phyloP scores from a whole-genome alignment of 2,329 filamentous ascomycete genomes.

The Penicillium digitatum region DNA sequence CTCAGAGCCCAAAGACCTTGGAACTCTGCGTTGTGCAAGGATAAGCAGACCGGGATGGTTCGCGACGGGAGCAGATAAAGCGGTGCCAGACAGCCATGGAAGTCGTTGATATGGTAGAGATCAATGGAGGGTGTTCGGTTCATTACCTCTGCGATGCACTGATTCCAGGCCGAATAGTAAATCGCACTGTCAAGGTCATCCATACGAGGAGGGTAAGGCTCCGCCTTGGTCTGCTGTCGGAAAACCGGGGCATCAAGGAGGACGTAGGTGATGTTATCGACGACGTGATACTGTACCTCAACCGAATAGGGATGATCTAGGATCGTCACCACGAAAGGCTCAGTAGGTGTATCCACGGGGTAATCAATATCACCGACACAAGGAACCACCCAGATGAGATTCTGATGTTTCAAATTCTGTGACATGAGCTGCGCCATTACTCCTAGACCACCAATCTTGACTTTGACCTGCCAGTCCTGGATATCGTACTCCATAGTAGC shows the following conservation, averaged over 20 bases:
- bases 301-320: constrained; percentile 59
- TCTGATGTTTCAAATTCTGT: constrained; percentile 60
- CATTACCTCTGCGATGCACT: constrained; percentile 63
- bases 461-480: constrained; percentile 65
- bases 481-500: constrained; percentile 73
- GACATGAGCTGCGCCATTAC: constrained; percentile 69
- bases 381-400: constrained; percentile 63
- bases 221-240: constrained; percentile 59
- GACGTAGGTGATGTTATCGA: constrained; percentile 65
- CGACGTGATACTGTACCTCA: constrained; percentile 59
- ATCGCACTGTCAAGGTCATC: constrained; percentile 65
- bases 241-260: constrained; percentile 65
- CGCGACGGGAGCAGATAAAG: constrained; percentile 58
- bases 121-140: constrained; percentile 58
- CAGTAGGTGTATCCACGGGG: constrained; percentile 55
- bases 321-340: constrained; percentile 60
- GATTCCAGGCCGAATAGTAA: constrained; percentile 67
- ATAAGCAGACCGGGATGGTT: constrained; percentile 59
- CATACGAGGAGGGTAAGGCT: constrained; percentile 65
- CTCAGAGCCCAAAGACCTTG: constrained; percentile 67
- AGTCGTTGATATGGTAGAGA: constrained; percentile 64
- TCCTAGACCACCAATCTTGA: constrained; percentile 67
- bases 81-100: constrained; percentile 61
- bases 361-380: constrained; percentile 63
- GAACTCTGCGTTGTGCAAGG: constrained; percentile 68